These are phyloP conservation scores for Aspergillus viridinutans DNA, from an alignment of 2,329 filamentous ascomycete species.

Conservation along the genomic window DNA sequence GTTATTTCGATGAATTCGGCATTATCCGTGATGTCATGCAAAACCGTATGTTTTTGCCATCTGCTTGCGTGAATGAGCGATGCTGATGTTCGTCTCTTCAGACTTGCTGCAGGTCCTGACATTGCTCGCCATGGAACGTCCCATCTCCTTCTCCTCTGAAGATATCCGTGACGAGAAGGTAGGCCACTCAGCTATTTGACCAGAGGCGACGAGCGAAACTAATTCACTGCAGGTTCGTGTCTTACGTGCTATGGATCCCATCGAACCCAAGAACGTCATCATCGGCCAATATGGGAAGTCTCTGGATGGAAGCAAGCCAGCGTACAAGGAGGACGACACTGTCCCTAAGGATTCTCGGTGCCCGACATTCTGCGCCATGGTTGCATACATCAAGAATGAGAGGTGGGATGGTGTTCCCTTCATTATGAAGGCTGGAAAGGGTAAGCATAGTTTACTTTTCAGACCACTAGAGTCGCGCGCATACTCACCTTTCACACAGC, in stretches of 20 bases:
- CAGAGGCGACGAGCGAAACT: not conserved
- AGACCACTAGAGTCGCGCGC: not conserved
- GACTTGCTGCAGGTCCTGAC: conserved; percentile 93
- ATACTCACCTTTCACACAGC: conserved; percentile 46
- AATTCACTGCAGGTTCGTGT: conserved; percentile 63
- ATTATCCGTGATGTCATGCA: conserved; percentile 99
- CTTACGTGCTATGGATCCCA: conserved; percentile 83
- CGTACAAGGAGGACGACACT: conserved; percentile 98
- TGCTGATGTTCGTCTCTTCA: conserved; percentile 27
- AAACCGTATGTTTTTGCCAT: conserved; percentile 60
- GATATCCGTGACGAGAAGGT: conserved; percentile 96
- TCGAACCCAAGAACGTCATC: conserved; percentile 99
- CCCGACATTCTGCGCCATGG: conserved; percentile 95
- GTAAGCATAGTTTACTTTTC: conserved; percentile 24
- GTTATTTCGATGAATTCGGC: conserved; percentile 99
- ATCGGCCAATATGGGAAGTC: conserved; percentile 98
- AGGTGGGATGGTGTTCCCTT: conserved; percentile 98
- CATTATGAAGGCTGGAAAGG: conserved; percentile 98
- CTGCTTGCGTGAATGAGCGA: not conserved
- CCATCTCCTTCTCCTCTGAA: conserved; percentile 95
- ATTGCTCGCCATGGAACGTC: conserved; percentile 94
- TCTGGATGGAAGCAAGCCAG: conserved; percentile 90
- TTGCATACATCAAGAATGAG: conserved; percentile 99
- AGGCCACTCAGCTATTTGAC: not conserved
- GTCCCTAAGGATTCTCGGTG: conserved; percentile 96